Base-by-base conservation (phyloP, 371 early-diverging fungal genomes). In the Vairimorpha apis region DNA sequence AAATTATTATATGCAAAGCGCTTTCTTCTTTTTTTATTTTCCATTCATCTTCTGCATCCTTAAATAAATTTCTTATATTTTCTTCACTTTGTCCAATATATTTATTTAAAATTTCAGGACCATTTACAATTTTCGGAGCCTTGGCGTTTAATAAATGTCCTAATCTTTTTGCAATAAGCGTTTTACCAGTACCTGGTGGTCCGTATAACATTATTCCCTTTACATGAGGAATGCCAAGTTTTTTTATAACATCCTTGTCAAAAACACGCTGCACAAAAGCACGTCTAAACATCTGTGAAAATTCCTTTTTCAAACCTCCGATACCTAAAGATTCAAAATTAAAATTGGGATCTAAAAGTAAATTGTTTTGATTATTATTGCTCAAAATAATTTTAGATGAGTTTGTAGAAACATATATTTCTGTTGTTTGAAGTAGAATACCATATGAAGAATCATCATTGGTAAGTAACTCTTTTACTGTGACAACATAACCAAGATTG, bases 21-120 rank as follows among this genome's bases (percentile, higher is more conserved):
- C 90, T 90, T 38, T 93, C 91, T 59, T 95, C 96, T 37, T 93
- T 94, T 76, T 91, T 90, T 70, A 86, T 87, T 80, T 91, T 90
- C 85, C 93, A 97, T 85, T 90, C 82, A 65, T 86, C 87, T 80
- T 98, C 97, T 8, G 97, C 99, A 72, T 92, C 91, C 13, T 88
- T 89, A 86, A 98, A 98, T 62, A 98, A 83, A 80, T 95, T 94
- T 63, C 97, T 89, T 35, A 98, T 89, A 76, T 97, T 97, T 79
- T 96, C 94, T 84, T 98, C 99, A 29, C 92, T 92, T 77, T 94
- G 92, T 58, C 99, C 99, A n/a, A 98, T 96, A 83, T 89, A 97
- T 78, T 94, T 95, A 84, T 93, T 93, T 56, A 97, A 83, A 10
- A 97, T 89, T 84, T 96, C 96, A 10, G 96, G 98, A 3, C 98